These are phyloP conservation scores for Nemania sp. DNA, from an alignment of 2,329 filamentous ascomycete species.

Conservation along the genomic window DNA sequence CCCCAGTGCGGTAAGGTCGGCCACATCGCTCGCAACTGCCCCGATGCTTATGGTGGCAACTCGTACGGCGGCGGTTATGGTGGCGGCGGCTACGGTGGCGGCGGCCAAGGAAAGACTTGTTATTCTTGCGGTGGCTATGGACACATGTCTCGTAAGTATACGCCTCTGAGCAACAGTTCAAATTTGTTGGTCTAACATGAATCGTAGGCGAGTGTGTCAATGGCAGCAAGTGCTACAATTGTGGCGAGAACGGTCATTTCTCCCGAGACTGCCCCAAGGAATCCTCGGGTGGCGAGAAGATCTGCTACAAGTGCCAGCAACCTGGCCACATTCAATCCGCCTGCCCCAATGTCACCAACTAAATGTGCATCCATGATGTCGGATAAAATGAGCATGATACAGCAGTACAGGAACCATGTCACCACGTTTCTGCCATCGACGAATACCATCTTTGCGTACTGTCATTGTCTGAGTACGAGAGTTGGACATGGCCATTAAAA, in stretches of 20 bases:
- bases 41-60: slow-evolving; percentile 61
- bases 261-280: slow-evolving; percentile 96
- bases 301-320: slow-evolving; percentile 95
- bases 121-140: slow-evolving; percentile 97
- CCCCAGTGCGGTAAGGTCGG: slow-evolving; percentile 86
- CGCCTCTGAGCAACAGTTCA: not conserved
- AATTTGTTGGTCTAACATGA: slow-evolving; percentile 13
- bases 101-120: slow-evolving; percentile 74
- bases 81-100: slow-evolving; percentile 46
- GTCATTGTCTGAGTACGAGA: not conserved
- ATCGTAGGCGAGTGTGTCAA: slow-evolving; percentile 83
- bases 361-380: slow-evolving; percentile 37
- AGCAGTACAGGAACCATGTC: slow-evolving; percentile 12
- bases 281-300: slow-evolving; percentile 82
- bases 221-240: slow-evolving; percentile 99
- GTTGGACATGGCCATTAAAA: slow-evolving; percentile 14
- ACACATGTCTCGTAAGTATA: slow-evolving; percentile 80
- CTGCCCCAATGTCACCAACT: slow-evolving; percentile 71
- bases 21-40: slow-evolving; percentile 93
- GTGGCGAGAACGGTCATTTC: slow-evolving; percentile 89
- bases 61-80: slow-evolving; percentile 53
- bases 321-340: slow-evolving; percentile 88
- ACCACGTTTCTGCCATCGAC: slow-evolving; percentile 1
- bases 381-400: slow-evolving; percentile 13
- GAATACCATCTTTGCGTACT: slow-evolving; percentile 1